These are phyloP conservation scores for Cystobasidiaceae sp. DNA, from an alignment of 1,284 basidiomycete genomes.

Conservation along the genomic window DNA sequence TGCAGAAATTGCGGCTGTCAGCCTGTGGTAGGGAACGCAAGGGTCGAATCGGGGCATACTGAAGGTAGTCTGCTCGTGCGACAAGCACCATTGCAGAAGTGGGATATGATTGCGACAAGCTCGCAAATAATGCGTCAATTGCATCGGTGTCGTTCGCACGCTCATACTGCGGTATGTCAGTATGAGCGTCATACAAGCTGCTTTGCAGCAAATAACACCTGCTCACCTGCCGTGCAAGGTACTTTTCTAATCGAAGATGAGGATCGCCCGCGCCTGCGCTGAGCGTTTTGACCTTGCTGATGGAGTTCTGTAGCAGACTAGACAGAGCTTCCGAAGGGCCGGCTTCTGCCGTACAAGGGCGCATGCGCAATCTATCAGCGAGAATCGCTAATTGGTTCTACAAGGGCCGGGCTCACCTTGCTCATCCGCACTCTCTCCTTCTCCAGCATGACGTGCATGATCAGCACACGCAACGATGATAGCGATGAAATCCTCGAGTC, in stretches of 20 bases:
- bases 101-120: constrained; percentile 35
- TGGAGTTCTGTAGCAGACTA: constrained; percentile 39
- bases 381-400: too few relatives aligned
- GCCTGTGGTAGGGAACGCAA: too few relatives aligned
- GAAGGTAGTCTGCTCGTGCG: constrained; percentile 46
- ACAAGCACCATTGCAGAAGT: constrained; percentile 40
- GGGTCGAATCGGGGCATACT: too few relatives aligned
- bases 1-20: constrained; percentile 5
- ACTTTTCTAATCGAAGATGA: constrained; percentile 71
- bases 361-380: too few relatives aligned
- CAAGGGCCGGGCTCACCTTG: too few relatives aligned
- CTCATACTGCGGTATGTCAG: constrained; percentile 39
- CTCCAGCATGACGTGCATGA: too few relatives aligned
- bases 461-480: too few relatives aligned
- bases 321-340: neutral
- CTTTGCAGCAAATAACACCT: neutral
- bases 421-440: too few relatives aligned
- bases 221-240: constrained; percentile 65
- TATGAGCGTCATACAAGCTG: neutral
- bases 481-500: too few relatives aligned
- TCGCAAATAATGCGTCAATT: constrained; percentile 40
- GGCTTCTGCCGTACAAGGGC: neutral
- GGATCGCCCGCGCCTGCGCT: constrained; percentile 57
- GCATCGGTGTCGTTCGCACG: constrained; percentile 39
- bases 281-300: constrained; percentile 48